Base-by-base conservation (phyloP, 2,329 filamentous ascomycete genomes). In the Kalaharituber pfeilii region DNA sequence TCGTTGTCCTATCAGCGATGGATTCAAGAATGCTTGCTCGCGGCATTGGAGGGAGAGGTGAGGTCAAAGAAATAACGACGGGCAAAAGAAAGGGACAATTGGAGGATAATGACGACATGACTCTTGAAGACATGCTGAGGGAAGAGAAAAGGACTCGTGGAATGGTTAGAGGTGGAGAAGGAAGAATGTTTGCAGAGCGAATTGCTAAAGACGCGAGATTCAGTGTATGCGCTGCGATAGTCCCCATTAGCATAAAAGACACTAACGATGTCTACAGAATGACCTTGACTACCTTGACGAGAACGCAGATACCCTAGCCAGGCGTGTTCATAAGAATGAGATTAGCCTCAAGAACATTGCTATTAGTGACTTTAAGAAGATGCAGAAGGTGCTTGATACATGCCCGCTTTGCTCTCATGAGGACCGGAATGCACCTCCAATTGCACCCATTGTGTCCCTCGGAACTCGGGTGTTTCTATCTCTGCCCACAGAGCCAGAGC, bases 251-350 rank as follows among this genome's bases (percentile, higher is more conserved):
- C 28, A 24, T n/a, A 50, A 28, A 28, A 45, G 20, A 28, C 30
- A 11, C 18, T 56, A 50, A 53, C 28, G 36, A 36, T 54, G 42
- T 22, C 11, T 44, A 8, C 53, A 77, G 71, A 80, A 93, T 64
- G 84, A 94, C 67, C 78, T 98, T 25, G 89, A 98, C 53, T 98
- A 98, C 69, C 84, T 96, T 75, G 89, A 98, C 66, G 91, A 96
- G 63, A 96, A 98, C 65, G 91, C 91, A 15, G 77, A 80, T 51
- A 94, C 89, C 68, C 79, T 98, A 11, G 88, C 89, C 26, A 82
- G 81, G 64, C 81, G 84, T 25, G 83, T 94, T 13, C 84, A 94
- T 66, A 91, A 88, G 67, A 89, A 83, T 36, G 86, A 94, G 60
- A 74, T 86, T 59, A 87, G 86, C 67, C 77, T 98, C 56, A 88